Conservation (phyloP, 768 basidiomycete species). For the Amanita rubescens region DNA sequence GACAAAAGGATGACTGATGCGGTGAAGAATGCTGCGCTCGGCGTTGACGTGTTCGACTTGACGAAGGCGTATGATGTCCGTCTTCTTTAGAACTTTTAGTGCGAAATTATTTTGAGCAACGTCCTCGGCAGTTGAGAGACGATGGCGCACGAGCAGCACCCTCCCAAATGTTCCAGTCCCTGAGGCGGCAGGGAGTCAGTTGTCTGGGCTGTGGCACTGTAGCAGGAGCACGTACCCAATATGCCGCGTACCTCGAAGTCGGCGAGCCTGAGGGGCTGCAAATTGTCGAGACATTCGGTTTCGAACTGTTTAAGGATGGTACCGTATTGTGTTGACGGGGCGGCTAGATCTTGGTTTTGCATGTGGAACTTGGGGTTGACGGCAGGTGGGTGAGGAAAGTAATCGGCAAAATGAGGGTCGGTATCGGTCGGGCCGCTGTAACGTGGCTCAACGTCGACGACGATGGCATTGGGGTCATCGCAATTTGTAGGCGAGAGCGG, state of each 20-base stretch:
- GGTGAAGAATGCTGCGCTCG: slow-evolving; percentile 88
- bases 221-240: slow-evolving; percentile 40
- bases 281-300: slow-evolving; percentile 17
- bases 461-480: slow-evolving; percentile 21
- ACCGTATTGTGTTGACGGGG: background rate
- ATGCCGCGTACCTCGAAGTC: slow-evolving; percentile 81
- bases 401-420: background rate
- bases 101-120: slow-evolving; percentile 65
- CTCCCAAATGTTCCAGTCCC: slow-evolving; percentile 96
- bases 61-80: slow-evolving; percentile 79
- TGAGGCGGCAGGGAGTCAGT: slow-evolving; percentile 19
- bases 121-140: slow-evolving; percentile 37
- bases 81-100: slow-evolving; percentile 84
- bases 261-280: slow-evolving; percentile 51
- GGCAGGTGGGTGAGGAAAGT: slow-evolving; percentile 8
- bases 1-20: slow-evolving; percentile 90
- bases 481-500: slow-evolving; percentile 52
- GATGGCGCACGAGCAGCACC: slow-evolving; percentile 83
- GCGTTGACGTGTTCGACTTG: slow-evolving; percentile 98
- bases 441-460: slow-evolving; percentile 31
- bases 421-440: slow-evolving; percentile 21
- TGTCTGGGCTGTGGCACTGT: background rate
- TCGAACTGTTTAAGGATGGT: slow-evolving; percentile 1
- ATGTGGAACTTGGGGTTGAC: background rate
- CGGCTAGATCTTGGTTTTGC: background rate